These are phyloP conservation scores for Aulographum hederae DNA, from an alignment of 2,329 filamentous ascomycete genomes.

Conservation along the genomic window DNA sequence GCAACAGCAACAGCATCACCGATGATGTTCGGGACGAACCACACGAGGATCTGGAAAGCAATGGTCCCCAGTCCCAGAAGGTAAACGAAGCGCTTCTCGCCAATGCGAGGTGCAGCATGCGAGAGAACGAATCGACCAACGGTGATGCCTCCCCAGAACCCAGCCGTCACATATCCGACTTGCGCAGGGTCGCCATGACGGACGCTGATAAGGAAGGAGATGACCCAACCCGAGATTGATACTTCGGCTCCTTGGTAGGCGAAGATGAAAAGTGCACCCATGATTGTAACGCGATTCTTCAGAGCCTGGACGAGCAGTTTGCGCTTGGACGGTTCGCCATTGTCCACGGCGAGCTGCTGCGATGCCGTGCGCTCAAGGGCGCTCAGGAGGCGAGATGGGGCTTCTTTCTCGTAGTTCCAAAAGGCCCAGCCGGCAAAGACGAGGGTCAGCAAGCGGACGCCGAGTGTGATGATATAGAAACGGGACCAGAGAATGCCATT, in stretches of 20 bases:
- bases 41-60: conserved; percentile 57
- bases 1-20: conserved; percentile 28
- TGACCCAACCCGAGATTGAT: conserved; percentile 70
- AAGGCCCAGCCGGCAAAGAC: conserved; percentile 48
- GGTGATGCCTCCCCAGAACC: conserved; percentile 55
- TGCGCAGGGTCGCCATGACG: conserved; percentile 49
- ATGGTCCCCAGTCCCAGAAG: conserved; percentile 41
- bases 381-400: conserved; percentile 22
- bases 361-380: conserved; percentile 25
- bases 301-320: conserved; percentile 32
- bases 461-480: conserved; percentile 53
- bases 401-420: conserved; percentile 48
- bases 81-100: conserved; percentile 54
- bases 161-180: conserved; percentile 65
- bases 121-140: conserved; percentile 56
- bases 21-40: conserved; percentile 55
- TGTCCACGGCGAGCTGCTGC: conserved; percentile 14
- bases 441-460: conserved; percentile 38
- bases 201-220: conserved; percentile 61
- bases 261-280: conserved; percentile 70
- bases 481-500: conserved; percentile 43
- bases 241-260: conserved; percentile 76
- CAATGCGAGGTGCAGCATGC: conserved; percentile 44
- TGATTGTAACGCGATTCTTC: conserved; percentile 40
- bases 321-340: conserved; percentile 25